Base-by-base conservation (phyloP, 192 early-diverging fungal species). In the Chytriomyces sp. region DNA sequence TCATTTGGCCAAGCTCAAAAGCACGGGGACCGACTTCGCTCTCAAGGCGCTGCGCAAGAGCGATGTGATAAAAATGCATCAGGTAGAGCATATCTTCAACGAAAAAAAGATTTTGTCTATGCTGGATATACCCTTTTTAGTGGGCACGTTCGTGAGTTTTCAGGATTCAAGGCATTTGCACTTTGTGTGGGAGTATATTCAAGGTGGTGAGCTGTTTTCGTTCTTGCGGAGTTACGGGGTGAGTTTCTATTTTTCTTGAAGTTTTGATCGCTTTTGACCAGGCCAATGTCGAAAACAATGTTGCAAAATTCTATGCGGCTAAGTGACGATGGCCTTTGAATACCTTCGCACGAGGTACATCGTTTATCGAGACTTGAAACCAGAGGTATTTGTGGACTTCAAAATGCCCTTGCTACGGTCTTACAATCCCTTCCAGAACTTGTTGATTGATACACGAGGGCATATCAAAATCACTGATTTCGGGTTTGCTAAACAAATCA, bases 61-160 rank as follows among this genome's bases (percentile, higher is more conserved):
- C 31, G 92, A 96, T 59, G 89, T 98, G 3, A 91, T 98, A 32
- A 88, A 90, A 65, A 82, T 93, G 66, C 91, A 92, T 78, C 95
- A 98, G 75, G 93, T 98, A 6, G 94, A 98, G 82, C 94, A 98
- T 73, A 95, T 93, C 38, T 90, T 93, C 72, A 96, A 94, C 78
- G 95, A 98, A 80, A 92, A 93, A 73, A 79, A 85, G 55, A 95
- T 98, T 74, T 81, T 98, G 34, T 91, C 92, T 63, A 75, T 84
- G 37, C 86, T 94, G 59, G 82, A 85, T 55, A 91, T 91, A 59
- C 94, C 94, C 30, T 96, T 95, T 70, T 77, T 98, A 37, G 93
- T 98, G 59, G 85, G 90, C 64, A 87, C 96, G 77, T 28, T 82
- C 1, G 90, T 91, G 12, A 90, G 89, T 19, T 96, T 93, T 77